These are phyloP conservation scores for Suhomyces coccinellae DNA, from an alignment of 1,139 yeast genomes.

Conservation along the genomic window DNA sequence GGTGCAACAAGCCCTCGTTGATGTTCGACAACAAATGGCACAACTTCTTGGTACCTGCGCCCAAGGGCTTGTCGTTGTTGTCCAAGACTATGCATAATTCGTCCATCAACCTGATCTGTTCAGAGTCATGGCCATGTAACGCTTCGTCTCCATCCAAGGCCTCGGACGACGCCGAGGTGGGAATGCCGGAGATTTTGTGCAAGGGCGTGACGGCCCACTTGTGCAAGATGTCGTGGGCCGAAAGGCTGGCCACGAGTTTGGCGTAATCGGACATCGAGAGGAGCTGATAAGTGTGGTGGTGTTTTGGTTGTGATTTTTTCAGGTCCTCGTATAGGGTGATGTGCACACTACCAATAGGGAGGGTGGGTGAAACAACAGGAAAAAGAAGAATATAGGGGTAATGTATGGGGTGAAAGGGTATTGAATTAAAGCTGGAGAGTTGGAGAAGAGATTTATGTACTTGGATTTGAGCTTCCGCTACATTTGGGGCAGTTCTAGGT, in stretches of 20 bases:
- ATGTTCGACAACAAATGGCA: slow-evolving; percentile 92
- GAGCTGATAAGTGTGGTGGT: neutral
- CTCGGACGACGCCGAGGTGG: slow-evolving; percentile 26
- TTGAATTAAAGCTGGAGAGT: neutral
- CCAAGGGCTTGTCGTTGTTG: slow-evolving; percentile 81
- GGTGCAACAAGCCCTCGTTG: slow-evolving; percentile 79
- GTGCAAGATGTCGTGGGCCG: slow-evolving; percentile 49
- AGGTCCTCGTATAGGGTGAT: neutral
- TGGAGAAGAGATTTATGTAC: neutral
- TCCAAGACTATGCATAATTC: slow-evolving; percentile 94
- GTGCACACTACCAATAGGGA: slow-evolving; percentile 1
- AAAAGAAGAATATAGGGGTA: neutral
- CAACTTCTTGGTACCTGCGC: slow-evolving; percentile 90
- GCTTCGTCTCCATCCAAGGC: slow-evolving; percentile 34
- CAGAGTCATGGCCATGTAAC: slow-evolving; percentile 86
- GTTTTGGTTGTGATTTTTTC: neutral
- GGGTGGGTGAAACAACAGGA: neutral
- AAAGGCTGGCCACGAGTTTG: slow-evolving; percentile 53
- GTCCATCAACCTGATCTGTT: slow-evolving; percentile 92
- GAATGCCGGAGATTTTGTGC: slow-evolving; percentile 48
- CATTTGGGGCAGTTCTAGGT: neutral
- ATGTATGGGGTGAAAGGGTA: neutral
- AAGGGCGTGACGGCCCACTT: slow-evolving; percentile 63
- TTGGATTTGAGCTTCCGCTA: neutral
- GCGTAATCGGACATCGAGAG: slow-evolving; percentile 39